Evolutionary conservation across 2,329 filamentous ascomycete genomes (phyloP), one percentile per base, ranked within the genome.

Genomic region (Botrytis paeoniae): DNA sequence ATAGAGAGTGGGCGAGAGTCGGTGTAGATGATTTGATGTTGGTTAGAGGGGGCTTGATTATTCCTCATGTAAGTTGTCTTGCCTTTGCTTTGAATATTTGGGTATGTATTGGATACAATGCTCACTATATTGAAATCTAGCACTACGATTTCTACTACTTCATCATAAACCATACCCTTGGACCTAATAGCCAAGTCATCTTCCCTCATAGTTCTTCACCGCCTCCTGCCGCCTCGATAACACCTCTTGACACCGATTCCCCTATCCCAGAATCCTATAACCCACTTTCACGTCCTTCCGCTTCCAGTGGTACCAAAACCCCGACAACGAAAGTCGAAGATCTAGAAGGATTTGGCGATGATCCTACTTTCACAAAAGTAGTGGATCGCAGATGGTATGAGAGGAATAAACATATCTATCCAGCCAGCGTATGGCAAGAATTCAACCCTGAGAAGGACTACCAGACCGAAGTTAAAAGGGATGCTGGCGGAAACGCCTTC

Each of bases 71-170:
- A 85, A 86, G 92, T 89, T 62, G 63, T 48, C 8, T 9, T 41
- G 7, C 1, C 10, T 20, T 54, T 29, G 7, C 9, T 20, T 12
- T 35, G 20, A 37, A n/a, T 29, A 12, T 54, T 54, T 35, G 7
- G 8, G 6, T 4, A 25, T 8, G 35, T 57, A 32, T 16, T 41
- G 43, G n/a, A 65, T 18, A 29, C 65, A 64, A 75, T 72, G 69
- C 18, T 66, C n/a, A 62, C 69, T 66, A 76, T 82, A 74, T 80
- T 76, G 37, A 72, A 66, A 70, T 79, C 72, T 73, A 98, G 94
- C 96, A 99, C 82, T 98, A 97, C 81, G 95, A 98, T 77, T 94
- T 99, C 81, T 96, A 98, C 82, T 96, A 95, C 83, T 98, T 99
- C 83, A 90, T 98, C 81, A 92, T 97, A 82, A 98, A 98, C 82